phyloP scores from a whole-genome alignment of 2,329 filamentous ascomycete species.

The Cladosporium velox region DNA sequence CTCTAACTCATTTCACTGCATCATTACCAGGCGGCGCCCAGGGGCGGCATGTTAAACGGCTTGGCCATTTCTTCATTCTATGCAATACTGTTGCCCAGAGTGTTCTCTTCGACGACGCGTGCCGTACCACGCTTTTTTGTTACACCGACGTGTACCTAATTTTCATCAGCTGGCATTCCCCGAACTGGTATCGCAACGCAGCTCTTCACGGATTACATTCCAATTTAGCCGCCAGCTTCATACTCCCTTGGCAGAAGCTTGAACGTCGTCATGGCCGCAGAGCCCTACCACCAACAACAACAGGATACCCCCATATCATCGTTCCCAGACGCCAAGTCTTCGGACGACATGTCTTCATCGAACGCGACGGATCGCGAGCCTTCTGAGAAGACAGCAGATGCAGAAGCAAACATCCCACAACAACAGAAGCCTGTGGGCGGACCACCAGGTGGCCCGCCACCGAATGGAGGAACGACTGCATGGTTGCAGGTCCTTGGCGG shows the following conservation, averaged over 20 bases:
- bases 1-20: constrained; percentile 7
- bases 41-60: constrained; percentile 4
- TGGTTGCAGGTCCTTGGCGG: constrained; percentile 52
- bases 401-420: constrained; percentile 12
- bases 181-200: background rate
- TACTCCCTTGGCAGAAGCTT: constrained; percentile 18
- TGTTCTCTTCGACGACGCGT: background rate
- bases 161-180: background rate
- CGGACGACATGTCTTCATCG: constrained; percentile 15
- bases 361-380: constrained; percentile 5
- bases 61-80: background rate
- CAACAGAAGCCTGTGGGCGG: constrained; percentile 20
- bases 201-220: background rate
- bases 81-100: background rate
- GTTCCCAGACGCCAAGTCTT: constrained; percentile 1
- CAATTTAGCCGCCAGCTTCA: background rate
- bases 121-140: background rate
- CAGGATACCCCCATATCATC: background rate
- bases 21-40: background rate
- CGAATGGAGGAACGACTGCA: constrained; percentile 47
- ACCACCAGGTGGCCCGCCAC: constrained; percentile 35
- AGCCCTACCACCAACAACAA: constrained; percentile 6
- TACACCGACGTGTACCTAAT: background rate
- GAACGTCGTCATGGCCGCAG: constrained; percentile 1
- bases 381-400: constrained; percentile 11